phyloP scores from a whole-genome alignment of 106 monocot species.

The Allium fistulosum region DNA sequence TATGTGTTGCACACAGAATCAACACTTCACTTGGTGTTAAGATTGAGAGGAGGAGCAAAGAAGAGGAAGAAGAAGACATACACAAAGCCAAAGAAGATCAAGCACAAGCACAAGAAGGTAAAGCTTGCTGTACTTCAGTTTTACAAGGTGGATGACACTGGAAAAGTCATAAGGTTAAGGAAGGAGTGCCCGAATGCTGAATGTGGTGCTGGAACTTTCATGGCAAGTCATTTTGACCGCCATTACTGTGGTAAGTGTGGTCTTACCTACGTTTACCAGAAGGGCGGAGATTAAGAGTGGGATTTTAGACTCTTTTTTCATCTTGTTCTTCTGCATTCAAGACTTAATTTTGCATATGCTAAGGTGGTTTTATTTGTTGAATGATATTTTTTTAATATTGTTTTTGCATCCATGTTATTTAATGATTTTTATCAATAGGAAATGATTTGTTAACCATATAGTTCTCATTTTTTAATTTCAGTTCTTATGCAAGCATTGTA shows the following conservation, averaged over 20 bases:
- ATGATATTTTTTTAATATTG: no score
- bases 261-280: conserved; percentile 32
- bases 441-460: no score
- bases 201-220: conserved; percentile 36
- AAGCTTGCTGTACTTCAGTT: conserved; percentile 32
- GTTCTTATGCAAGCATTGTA: no score
- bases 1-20: conserved; percentile 5
- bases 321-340: no score
- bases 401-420: no score
- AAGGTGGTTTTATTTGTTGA: no score
- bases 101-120: conserved; percentile 45
- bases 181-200: conserved; percentile 39
- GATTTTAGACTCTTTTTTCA: no score
- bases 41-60: conserved; percentile 34
- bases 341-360: no score
- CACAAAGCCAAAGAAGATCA: conserved; percentile 41
- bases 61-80: conserved; percentile 44
- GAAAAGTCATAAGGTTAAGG: conserved; percentile 21
- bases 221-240: conserved; percentile 38
- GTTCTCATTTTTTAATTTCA: no score
- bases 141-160: conserved; percentile 34
- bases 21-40: conserved; percentile 29
- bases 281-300: neutral
- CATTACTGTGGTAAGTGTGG: conserved; percentile 42
- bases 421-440: no score